Percentiles rank a stretch among this genome's conserved stretches.
phyloP scores from a whole-genome alignment of 2,329 filamentous ascomycete species.

The Tolypocladium nubicola region DNA sequence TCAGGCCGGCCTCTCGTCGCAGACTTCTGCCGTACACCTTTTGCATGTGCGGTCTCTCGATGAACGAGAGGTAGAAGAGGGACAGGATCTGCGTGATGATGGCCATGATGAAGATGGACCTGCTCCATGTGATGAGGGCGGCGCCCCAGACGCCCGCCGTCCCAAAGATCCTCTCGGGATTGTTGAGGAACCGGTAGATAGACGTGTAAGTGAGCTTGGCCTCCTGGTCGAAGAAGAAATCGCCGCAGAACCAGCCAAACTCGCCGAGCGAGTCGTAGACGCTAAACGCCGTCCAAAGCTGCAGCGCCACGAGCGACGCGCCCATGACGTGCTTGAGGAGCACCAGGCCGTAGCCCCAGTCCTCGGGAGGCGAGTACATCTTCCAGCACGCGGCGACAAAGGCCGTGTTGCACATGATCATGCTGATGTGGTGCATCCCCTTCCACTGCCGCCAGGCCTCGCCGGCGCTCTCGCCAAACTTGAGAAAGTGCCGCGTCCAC shows the following conservation, averaged over 20 bases:
- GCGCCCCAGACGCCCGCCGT: conserved; percentile 93
- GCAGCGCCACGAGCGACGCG: conserved; percentile 67
- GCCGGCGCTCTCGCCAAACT: conserved; percentile 80
- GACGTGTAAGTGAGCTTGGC: conserved; percentile 90
- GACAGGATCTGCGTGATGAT: conserved; percentile 77
- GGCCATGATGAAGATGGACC: conserved; percentile 76
- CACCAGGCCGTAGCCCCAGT: conserved; percentile 81
- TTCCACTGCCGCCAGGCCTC: conserved; percentile 99
- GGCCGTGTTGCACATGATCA: conserved; percentile 78
- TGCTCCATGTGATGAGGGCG: conserved; percentile 85
- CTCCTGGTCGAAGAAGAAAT: conserved; percentile 91
- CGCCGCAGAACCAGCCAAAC: conserved; percentile 98
- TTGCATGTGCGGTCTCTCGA: conserved; percentile 96
- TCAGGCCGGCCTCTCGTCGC: conserved; percentile 78
- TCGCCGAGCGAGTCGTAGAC: conserved; percentile 94
- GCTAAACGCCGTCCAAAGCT: conserved; percentile 85
- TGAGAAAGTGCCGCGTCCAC: conserved; percentile 96
- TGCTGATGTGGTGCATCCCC: conserved; percentile 85
- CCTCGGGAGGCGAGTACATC: conserved; percentile 77
- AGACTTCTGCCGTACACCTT: conserved; percentile 86
- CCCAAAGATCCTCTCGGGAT: conserved; percentile 88
- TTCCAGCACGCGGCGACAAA: conserved; percentile 93
- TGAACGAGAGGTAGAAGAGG: conserved; percentile 78
- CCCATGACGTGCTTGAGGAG: conserved; percentile 83
- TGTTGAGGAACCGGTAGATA: conserved; percentile 97